These are phyloP conservation scores for Zymoseptoria brevis DNA, from an alignment of 2,329 filamentous ascomycete species.

Conservation along the genomic window DNA sequence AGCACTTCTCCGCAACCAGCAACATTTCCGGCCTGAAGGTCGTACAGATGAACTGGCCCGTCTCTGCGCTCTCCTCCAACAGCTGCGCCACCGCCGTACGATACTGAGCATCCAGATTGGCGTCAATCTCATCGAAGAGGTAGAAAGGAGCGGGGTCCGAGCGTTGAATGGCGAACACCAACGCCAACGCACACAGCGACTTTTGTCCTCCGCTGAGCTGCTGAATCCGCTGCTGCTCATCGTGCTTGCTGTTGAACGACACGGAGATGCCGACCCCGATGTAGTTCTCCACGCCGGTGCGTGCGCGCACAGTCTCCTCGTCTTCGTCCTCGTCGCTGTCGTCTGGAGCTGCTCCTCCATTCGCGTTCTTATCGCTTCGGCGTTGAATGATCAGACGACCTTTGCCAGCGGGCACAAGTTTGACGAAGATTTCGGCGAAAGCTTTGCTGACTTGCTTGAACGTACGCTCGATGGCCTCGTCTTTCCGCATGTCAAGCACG, in stretches of 20 bases:
- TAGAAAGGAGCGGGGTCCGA: constrained; percentile 98
- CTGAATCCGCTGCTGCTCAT: constrained; percentile 96
- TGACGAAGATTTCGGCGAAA: constrained; percentile 87
- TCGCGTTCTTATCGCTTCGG: constrained; percentile 63
- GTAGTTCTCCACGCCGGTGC: constrained; percentile 74
- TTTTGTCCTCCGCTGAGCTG: constrained; percentile 97
- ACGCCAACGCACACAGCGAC: constrained; percentile 85
- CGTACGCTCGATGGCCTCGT: constrained; percentile 94
- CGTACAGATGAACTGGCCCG: constrained; percentile 90
- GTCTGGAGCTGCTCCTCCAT: constrained; percentile 43
- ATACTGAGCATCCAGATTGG: constrained; percentile 96
- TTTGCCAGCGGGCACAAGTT: constrained; percentile 86
- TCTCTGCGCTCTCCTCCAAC: constrained; percentile 51
- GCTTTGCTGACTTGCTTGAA: constrained; percentile 97
- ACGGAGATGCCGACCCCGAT: constrained; percentile 93
- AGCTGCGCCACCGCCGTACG: constrained; percentile 89
- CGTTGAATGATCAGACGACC: constrained; percentile 89
- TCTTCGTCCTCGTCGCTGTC: constrained; percentile 44
- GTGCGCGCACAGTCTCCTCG: constrained; percentile 43
- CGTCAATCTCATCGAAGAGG: constrained; percentile 98
- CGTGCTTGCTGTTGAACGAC: constrained; percentile 96
- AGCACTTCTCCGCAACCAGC: constrained; percentile 91
- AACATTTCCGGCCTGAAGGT: constrained; percentile 97
- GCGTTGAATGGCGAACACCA: constrained; percentile 97
- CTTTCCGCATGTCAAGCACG: constrained; percentile 88